Percentiles rank a stretch among this genome's conserved stretches.
phyloP scores from a whole-genome alignment of 345 rosid genomes.

The Salix udensis region DNA sequence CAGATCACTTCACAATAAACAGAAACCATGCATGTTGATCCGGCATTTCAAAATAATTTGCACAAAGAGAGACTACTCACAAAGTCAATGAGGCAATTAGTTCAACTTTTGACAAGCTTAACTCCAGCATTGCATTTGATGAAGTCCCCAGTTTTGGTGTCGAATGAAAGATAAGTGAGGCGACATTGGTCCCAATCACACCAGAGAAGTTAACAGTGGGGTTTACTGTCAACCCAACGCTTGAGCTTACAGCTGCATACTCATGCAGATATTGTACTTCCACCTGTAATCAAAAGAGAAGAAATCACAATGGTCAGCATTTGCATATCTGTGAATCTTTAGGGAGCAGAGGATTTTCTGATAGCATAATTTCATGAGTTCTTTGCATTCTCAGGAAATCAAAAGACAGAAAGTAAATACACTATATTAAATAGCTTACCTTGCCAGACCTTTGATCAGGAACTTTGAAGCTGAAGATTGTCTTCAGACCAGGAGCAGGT shows the following conservation, averaged over 20 bases:
- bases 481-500: conserved; percentile 82
- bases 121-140: conserved; percentile 76
- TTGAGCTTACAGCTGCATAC: conserved; percentile 67
- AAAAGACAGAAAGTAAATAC: background rate
- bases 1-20: background rate
- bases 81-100: conserved; percentile 61
- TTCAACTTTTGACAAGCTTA: conserved; percentile 65
- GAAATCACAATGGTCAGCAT: background rate
- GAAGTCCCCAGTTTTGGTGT: conserved; percentile 74
- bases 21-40: background rate
- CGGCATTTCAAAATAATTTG: background rate
- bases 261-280: conserved; percentile 92
- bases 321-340: background rate
- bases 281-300: conserved; percentile 39
- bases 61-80: conserved; percentile 41
- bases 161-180: conserved; percentile 67
- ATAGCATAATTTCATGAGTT: background rate
- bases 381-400: background rate
- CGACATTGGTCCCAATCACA: conserved; percentile 56
- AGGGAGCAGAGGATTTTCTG: background rate
- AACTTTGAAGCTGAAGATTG: conserved; percentile 68
- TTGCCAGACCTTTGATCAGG: conserved; percentile 97
- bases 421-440: conserved; percentile 34
- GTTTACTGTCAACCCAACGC: conserved; percentile 75
- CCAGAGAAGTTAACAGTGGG: conserved; percentile 77